A percentile compares a stretch with the other conserved stretches of the same genome.
phyloP scores from a whole-genome alignment of 495 filamentous ascomycete species.

The Tuber brumale region DNA sequence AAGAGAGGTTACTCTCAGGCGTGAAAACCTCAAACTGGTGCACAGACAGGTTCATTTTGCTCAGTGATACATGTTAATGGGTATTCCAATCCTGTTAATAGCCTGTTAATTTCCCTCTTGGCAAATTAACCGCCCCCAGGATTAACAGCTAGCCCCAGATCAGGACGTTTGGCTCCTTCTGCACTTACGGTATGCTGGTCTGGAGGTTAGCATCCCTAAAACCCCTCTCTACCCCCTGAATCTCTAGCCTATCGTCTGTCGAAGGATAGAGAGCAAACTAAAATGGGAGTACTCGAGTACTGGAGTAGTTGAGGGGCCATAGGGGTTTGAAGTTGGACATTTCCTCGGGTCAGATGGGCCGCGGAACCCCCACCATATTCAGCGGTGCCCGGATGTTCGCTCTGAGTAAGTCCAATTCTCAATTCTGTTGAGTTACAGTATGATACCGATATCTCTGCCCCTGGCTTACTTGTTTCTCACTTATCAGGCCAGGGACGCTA shows the following conservation, averaged over 20 bases:
- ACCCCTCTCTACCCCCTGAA: background rate
- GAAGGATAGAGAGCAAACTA: background rate
- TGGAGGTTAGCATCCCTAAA: background rate
- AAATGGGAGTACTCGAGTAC: background rate
- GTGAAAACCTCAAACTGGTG: background rate
- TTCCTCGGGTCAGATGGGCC: background rate
- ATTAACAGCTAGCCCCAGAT: background rate
- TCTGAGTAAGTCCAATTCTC: conserved; percentile 3
- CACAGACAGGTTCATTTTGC: background rate
- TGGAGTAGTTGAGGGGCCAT: background rate
- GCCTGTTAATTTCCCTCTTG: background rate
- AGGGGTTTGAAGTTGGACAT: background rate
- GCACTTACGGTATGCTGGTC: background rate
- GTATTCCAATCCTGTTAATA: no score
- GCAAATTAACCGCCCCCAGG: background rate
- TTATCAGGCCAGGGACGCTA: background rate
- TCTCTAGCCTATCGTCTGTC: background rate
- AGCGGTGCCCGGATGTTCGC: background rate
- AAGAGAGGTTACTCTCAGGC: background rate
- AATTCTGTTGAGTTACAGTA: background rate
- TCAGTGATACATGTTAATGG: background rate
- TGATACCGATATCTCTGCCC: conserved; percentile 1
- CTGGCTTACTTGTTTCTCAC: background rate
- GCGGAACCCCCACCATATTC: background rate
- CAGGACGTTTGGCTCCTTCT: background rate